Percentiles rank a stretch among this genome's conserved stretches.
Conservation (phyloP, 2,329 filamentous ascomycete genomes). For the Fusarium cyanostomum region DNA sequence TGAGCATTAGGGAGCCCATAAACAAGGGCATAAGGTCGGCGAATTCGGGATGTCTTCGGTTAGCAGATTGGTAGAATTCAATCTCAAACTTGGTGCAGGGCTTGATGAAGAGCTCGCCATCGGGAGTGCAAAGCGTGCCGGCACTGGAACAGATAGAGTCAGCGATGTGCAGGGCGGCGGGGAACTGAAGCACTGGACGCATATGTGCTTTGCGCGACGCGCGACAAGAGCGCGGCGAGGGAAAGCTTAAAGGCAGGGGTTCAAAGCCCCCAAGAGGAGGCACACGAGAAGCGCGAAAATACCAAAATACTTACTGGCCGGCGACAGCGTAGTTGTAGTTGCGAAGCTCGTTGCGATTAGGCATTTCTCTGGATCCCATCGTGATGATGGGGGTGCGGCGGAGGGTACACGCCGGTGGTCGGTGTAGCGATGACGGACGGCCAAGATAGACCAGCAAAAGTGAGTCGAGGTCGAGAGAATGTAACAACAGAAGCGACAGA, state of each 20-base stretch:
- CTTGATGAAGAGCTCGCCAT: conserved; percentile 91
- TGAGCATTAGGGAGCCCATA: conserved; percentile 81
- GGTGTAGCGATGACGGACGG: conserved; percentile 14
- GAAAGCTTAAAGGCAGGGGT: neutral
- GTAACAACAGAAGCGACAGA: conserved; percentile 28
- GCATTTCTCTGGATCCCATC: conserved; percentile 53
- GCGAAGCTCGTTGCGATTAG: conserved; percentile 69
- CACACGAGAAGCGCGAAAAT: conserved; percentile 21
- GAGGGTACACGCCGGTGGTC: conserved; percentile 19
- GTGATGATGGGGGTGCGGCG: conserved; percentile 35
- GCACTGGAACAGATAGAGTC: conserved; percentile 66
- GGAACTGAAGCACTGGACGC: conserved; percentile 20
- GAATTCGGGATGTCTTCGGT: conserved; percentile 74
- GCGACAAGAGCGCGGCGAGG: conserved; percentile 3
- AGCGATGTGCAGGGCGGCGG: conserved; percentile 21
- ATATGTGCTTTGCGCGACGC: conserved; percentile 18
- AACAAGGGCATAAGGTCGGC: conserved; percentile 84
- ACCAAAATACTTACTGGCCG: conserved; percentile 74
- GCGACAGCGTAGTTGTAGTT: conserved; percentile 81
- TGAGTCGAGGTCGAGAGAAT: conserved; percentile 3
- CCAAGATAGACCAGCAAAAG: conserved; percentile 9
- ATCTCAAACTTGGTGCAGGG: conserved; percentile 89
- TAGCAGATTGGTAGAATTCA: conserved; percentile 84
- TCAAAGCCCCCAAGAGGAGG: neutral
- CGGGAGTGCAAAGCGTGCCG: conserved; percentile 84